These are phyloP conservation scores for Letharia columbiana DNA, from an alignment of 495 filamentous ascomycete species.

Conservation along the genomic window DNA sequence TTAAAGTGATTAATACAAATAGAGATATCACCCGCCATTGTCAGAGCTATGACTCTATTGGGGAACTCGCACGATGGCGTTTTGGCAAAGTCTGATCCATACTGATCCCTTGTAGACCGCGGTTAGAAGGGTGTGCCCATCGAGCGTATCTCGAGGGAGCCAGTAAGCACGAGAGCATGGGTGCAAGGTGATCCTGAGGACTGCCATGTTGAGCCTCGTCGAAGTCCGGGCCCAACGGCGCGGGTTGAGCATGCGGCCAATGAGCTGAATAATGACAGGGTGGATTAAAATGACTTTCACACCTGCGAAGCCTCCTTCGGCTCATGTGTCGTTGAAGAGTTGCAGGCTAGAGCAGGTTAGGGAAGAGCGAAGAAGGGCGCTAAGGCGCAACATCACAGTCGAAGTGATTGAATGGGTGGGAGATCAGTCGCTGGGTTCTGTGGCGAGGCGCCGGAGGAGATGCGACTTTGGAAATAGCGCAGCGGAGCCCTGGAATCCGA, in stretches of 20 bases:
- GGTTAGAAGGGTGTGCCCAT: slow-evolving; percentile 9
- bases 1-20: slow-evolving; percentile 11
- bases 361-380: slow-evolving; percentile 11
- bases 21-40: slow-evolving; percentile 4
- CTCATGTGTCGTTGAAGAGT: slow-evolving; percentile 10
- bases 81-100: not conserved
- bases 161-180: slow-evolving; percentile 14
- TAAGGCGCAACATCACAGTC: slow-evolving; percentile 13
- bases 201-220: slow-evolving; percentile 11
- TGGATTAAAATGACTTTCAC: slow-evolving; percentile 11
- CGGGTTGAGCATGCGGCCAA: slow-evolving; percentile 8
- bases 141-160: not conserved
- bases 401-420: slow-evolving; percentile 11
- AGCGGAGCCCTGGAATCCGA: not conserved
- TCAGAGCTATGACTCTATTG: slow-evolving; percentile 17
- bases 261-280: slow-evolving; percentile 11
- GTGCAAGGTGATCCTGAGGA: slow-evolving; percentile 11
- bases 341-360: slow-evolving; percentile 3
- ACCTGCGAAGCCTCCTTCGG: not conserved
- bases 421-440: slow-evolving; percentile 4
- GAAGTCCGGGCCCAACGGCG: slow-evolving; percentile 11
- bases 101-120: slow-evolving; percentile 7
- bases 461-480: slow-evolving; percentile 14
- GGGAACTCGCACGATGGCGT: slow-evolving; percentile 15
- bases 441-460: slow-evolving; percentile 14